Percentiles rank a stretch among this genome's conserved stretches.
Evolutionary conservation across 2,329 filamentous ascomycete species (phyloP).

Genomic region (Diaporthe eres): DNA sequence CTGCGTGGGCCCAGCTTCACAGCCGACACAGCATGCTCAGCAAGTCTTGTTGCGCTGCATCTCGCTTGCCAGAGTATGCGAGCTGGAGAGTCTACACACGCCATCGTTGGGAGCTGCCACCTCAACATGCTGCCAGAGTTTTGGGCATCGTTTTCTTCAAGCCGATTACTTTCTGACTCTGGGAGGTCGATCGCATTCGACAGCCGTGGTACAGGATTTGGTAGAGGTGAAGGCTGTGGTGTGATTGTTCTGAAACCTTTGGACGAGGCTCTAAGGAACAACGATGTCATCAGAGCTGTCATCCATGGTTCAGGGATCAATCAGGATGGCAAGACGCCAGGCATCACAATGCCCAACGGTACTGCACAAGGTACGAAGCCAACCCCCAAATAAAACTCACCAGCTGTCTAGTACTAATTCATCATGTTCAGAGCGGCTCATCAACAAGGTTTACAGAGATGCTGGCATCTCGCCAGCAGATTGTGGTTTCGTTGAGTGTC

Average conservation of each 20-base stretch:
- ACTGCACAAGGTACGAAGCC: slow-evolving; percentile 58
- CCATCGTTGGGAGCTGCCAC: slow-evolving; percentile 63
- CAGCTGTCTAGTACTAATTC: slow-evolving; percentile 27
- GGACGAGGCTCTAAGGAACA: slow-evolving; percentile 47
- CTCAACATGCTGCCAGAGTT: slow-evolving; percentile 63
- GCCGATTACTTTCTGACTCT: slow-evolving; percentile 62
- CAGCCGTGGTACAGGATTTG: slow-evolving; percentile 68
- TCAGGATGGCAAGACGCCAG: slow-evolving; percentile 69
- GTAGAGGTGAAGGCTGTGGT: slow-evolving; percentile 71
- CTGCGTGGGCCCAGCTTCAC: slow-evolving; percentile 67
- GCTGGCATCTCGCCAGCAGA: slow-evolving; percentile 56
- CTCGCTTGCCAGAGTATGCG: slow-evolving; percentile 64
- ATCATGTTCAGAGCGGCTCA: slow-evolving; percentile 53
- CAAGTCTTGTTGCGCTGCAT: slow-evolving; percentile 64
- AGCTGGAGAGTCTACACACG: slow-evolving; percentile 60
- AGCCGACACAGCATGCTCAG: slow-evolving; percentile 67
- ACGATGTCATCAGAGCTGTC: slow-evolving; percentile 67
- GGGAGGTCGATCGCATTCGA: slow-evolving; percentile 68
- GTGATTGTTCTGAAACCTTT: slow-evolving; percentile 67
- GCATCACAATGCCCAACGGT: slow-evolving; percentile 69
- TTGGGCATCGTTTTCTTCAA: slow-evolving; percentile 54
- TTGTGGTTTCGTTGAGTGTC: slow-evolving; percentile 56
- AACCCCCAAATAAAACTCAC: background rate
- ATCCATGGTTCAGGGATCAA: slow-evolving; percentile 66
- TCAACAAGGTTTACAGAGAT: slow-evolving; percentile 58